Evolutionary conservation across 768 basidiomycete genomes (phyloP), one percentile per base, ranked within the genome.

Genomic region (Imleria badia): DNA sequence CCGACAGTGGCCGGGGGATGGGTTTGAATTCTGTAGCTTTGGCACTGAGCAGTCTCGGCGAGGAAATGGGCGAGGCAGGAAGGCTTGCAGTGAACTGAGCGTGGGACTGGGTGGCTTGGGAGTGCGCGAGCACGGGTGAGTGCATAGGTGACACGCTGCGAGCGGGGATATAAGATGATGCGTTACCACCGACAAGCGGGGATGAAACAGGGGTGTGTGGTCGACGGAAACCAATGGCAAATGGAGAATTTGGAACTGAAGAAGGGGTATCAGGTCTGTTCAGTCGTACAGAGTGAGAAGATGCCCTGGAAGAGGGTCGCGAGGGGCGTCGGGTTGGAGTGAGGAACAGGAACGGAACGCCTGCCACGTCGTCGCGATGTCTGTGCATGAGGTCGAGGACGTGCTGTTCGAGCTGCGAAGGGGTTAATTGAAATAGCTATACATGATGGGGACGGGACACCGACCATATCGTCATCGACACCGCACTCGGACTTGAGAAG

Each of bases 301-400:
- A 86, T 45, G 91, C 85, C 55, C 90, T 80, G 44, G 90, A 92
- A 35, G 88, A 90, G 15, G 89, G 89, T 11, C 89, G 83, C 12
- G 89, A 91, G 5, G 89, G 90, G 19, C 89, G 83, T 56, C 86
- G 80, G 31, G 85, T 89, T 20, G 89, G 87, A 6, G 89, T 92
- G 45, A 93, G 76, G 73, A 87, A 90, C 52, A 91, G 75, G 67
- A 93, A 93, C 0, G 90, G 89, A 7, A 91, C 86, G 19, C 88
- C 87, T 13, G 86, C 84, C 38, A 87, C 75, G 75, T 91, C 87
- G 79, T 96, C 94, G 57, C 84, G 80, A 70, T 94, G 91, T 73
- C 90, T 89, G 74, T 98, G 95, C 95, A 98, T 97, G 58, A 97
- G 81, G 66, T 96, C 93, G 19, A 98, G 77, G 54, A 94, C 91